Evolutionary conservation across 306 rosid species (phyloP), one percentile per base, ranked within the genome.

Genomic region (Comarum palustre): DNA sequence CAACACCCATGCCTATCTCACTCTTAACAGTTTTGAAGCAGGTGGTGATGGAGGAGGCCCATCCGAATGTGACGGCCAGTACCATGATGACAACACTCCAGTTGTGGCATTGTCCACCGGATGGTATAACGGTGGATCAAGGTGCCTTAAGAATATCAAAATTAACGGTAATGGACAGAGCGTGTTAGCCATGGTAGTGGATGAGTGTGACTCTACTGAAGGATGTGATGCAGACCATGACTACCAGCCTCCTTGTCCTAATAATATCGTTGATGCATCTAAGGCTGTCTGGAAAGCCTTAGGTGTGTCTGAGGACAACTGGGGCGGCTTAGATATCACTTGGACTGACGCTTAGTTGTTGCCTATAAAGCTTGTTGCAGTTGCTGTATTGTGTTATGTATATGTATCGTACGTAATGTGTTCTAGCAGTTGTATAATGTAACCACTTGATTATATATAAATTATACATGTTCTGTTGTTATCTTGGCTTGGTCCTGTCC

Each of bases 181-280:
- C 0, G 91, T 85, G 14, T 54, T 41, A 12, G 93, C 89, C 0
- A 68, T 13, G 79, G 93, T 88, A 32, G 89, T 88, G 6, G 93
- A 86, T 24, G 89, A 88, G 57, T 88, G 90, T 77, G 93, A 86
- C n/a, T 86, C 93, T 0, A 82, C 78, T 0, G 57, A 0, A 51
- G 93, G 93, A 15, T 86, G 85, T 60, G 88, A 86, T 75, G 38
- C 61, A 0, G 86, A 77, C 0, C 87, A 81, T 75, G 84, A 45
- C 64, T 81, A 15, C 31, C 83, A 86, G 36, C 86, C 83, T 17
- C 86, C 87, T 0, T 83, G 89, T 55, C 7, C 69, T 45, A 14
- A 45, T 5, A 13, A 45, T 17, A 45, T 3, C 3, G 48, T 45
- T 13, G 48, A 45, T 45, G 48, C 48, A 0, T 45, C 48, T 14